phyloP scores from a whole-genome alignment of 176 grass and related monocot species.

The Oryza meridionalis region DNA sequence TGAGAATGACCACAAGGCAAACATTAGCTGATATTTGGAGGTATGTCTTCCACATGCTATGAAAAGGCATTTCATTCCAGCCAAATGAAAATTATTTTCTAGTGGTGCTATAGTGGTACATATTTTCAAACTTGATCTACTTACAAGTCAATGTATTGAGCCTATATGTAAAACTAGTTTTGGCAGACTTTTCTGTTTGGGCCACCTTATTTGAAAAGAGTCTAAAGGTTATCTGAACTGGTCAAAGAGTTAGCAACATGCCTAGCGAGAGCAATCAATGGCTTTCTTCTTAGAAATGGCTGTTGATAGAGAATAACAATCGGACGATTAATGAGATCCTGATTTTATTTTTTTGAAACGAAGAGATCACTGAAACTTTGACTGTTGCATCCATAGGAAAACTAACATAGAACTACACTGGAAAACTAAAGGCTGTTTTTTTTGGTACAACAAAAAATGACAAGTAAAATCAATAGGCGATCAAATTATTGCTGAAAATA shows the following conservation, averaged over 20 bases:
- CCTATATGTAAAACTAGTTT: neutral
- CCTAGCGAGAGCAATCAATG: neutral
- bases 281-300: neutral
- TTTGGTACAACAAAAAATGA: too few relatives aligned
- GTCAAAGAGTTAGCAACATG: neutral
- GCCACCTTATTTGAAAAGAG: neutral
- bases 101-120: neutral
- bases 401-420: neutral
- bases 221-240: neutral
- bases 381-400: neutral
- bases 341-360: too few relatives aligned
- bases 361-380: neutral
- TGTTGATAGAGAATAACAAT: neutral
- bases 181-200: neutral
- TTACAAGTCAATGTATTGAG: neutral
- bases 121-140: neutral
- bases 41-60: conserved; percentile 36
- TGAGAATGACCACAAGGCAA: conserved; percentile 90
- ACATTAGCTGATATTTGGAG: conserved; percentile 90
- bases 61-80: neutral
- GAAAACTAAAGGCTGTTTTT: too few relatives aligned
- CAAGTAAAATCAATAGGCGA: too few relatives aligned
- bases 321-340: neutral
- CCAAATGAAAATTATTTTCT: conserved; percentile 10
- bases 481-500: too few relatives aligned